A percentile compares a stretch with the other conserved stretches of the same genome.
These are phyloP conservation scores for Clitopilus passeckerianus DNA, from an alignment of 768 basidiomycete species.

Conservation along the genomic window DNA sequence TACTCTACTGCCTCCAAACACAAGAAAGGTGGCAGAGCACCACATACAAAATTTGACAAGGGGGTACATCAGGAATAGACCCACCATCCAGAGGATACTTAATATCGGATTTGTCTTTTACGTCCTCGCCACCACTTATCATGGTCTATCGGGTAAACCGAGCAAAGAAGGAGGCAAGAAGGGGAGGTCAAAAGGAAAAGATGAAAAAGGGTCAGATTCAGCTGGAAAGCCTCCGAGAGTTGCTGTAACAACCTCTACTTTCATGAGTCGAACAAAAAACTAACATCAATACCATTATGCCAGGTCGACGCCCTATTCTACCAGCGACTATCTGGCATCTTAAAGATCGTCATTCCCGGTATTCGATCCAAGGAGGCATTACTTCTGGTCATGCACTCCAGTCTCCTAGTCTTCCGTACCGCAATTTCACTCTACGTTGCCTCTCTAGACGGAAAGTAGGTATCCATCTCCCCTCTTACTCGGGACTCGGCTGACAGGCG, in stretches of 20 bases:
- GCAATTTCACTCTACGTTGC: constrained; percentile 94
- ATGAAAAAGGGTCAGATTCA: constrained; percentile 8
- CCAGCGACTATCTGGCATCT: constrained; percentile 66
- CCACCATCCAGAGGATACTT: constrained; percentile 65
- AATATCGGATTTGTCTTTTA: constrained; percentile 70
- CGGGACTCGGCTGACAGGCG: background rate
- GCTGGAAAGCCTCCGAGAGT: constrained; percentile 52
- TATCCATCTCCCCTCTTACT: constrained; percentile 2
- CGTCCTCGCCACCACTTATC: constrained; percentile 60
- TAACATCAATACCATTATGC: background rate
- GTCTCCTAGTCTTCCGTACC: constrained; percentile 84
- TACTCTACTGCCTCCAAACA: constrained; percentile 19
- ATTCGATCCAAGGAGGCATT: constrained; percentile 83
- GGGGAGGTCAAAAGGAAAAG: constrained; percentile 29
- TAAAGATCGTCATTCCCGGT: constrained; percentile 86
- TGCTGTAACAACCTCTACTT: constrained; percentile 39
- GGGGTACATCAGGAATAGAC: constrained; percentile 61
- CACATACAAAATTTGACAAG: constrained; percentile 39
- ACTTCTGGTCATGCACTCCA: constrained; percentile 84
- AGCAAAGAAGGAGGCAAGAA: constrained; percentile 25
- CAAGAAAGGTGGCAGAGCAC: constrained; percentile 23
- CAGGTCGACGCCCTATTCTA: constrained; percentile 94
- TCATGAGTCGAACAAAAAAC: background rate
- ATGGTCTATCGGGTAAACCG: constrained; percentile 45
- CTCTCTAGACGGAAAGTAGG: constrained; percentile 86